A percentile compares a stretch with the other conserved stretches of the same genome.
Evolutionary conservation across 805 yeast genomes (phyloP).

Genomic region (Candida railenensis): DNA sequence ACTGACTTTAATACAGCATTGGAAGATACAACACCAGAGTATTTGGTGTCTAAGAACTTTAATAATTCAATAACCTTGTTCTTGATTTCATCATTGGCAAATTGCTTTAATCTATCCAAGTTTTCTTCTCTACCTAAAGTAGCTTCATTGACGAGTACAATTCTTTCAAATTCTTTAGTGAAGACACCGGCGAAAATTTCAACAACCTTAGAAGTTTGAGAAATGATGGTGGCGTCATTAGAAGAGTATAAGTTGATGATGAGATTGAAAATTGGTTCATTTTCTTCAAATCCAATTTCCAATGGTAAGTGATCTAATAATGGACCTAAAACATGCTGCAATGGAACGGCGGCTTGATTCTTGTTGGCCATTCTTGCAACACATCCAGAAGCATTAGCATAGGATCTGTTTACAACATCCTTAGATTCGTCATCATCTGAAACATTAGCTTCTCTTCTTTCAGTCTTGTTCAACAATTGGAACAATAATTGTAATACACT

Average conservation of each 20-base stretch:
- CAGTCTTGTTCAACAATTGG: slow-evolving; percentile 72
- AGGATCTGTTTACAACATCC: slow-evolving; percentile 78
- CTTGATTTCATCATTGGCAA: slow-evolving; percentile 66
- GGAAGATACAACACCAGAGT: slow-evolving; percentile 59
- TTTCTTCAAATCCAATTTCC: slow-evolving; percentile 87
- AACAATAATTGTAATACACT: slow-evolving; percentile 72
- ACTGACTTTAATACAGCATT: slow-evolving; percentile 47
- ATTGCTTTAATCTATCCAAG: slow-evolving; percentile 75
- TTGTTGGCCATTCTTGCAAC: slow-evolving; percentile 87
- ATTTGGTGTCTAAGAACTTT: slow-evolving; percentile 66
- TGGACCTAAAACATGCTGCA: slow-evolving; percentile 70
- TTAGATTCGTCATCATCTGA: slow-evolving; percentile 65
- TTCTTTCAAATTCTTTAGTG: slow-evolving; percentile 70
- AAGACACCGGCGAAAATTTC: slow-evolving; percentile 70
- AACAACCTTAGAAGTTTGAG: slow-evolving; percentile 61
- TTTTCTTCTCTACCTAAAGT: slow-evolving; percentile 86
- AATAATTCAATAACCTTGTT: slow-evolving; percentile 65
- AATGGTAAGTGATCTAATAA: slow-evolving; percentile 81
- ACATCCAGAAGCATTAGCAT: slow-evolving; percentile 96
- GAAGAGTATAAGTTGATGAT: slow-evolving; percentile 69
- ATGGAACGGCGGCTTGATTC: slow-evolving; percentile 69
- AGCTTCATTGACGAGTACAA: slow-evolving; percentile 65
- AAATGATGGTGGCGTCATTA: slow-evolving; percentile 53
- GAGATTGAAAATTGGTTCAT: slow-evolving; percentile 82
- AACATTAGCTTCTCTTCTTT: slow-evolving; percentile 50